These are phyloP conservation scores for Capillidium heterosporum DNA, from an alignment of 371 early-diverging fungal species.

Conservation along the genomic window DNA sequence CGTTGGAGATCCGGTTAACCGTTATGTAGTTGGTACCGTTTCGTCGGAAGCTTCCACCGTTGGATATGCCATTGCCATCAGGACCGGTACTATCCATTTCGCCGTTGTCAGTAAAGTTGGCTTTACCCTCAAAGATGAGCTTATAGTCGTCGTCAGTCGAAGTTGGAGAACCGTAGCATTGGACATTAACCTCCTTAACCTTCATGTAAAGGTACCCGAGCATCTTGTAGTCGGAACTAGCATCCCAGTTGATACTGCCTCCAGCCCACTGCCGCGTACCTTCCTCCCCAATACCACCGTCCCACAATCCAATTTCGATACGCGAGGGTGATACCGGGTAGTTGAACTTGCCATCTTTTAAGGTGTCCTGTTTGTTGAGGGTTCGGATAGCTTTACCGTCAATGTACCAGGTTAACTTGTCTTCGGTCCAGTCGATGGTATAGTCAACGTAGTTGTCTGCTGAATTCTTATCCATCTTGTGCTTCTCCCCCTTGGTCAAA, in stretches of 20 bases:
- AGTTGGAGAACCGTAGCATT: not conserved
- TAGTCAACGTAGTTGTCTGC: conserved; percentile 16
- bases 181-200: not conserved
- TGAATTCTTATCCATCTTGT: conserved; percentile 6
- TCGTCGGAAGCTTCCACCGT: too few species aligned
- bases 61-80: conserved; percentile 18
- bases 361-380: conserved; percentile 18
- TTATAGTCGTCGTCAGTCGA: not conserved
- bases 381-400: conserved; percentile 24
- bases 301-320: conserved; percentile 49
- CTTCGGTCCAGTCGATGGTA: conserved; percentile 35
- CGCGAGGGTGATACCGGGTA: conserved; percentile 30
- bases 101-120: not conserved
- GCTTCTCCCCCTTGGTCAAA: conserved; percentile 16
- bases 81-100: conserved; percentile 17
- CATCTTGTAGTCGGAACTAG: not conserved
- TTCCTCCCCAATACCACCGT: conserved; percentile 28
- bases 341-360: conserved; percentile 12
- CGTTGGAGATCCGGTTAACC: too few species aligned
- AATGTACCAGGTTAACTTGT: conserved; percentile 27
- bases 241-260: conserved; percentile 29
- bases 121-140: not conserved
- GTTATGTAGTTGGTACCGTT: too few species aligned
- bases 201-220: not conserved
- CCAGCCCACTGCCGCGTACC: conserved; percentile 48